Base-by-base conservation (phyloP, 208 protist genomes). In the Porcisia deanei region DNA sequence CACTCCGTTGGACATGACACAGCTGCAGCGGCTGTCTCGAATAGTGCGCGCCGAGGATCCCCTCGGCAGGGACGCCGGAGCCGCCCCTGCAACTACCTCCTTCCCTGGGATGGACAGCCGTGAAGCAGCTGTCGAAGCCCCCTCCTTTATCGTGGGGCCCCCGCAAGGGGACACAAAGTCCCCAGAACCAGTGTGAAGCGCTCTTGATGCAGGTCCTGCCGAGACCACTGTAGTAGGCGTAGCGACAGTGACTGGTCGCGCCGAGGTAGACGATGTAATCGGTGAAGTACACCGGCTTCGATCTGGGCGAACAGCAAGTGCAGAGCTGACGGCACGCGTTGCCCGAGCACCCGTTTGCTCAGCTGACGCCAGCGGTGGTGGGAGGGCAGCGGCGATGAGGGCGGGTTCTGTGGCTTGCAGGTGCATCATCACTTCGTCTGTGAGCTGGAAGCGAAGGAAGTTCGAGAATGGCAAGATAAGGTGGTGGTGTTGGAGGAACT, bases 391-490 rank as follows among this genome's bases (percentile, higher is more conserved):
- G 22, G 69, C 74, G 70, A 76, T 79, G 45, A 66, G 39, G 25
- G 80, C 59, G 18, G 73, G 30, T 52, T 84, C 64, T 2, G 64
- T 71, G 10, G 58, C 66, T 59, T 76, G 76, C 37, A 90, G 63
- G 53, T 64, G 76, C 74, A 41, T 70, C 71, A 85, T 69, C 10
- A 88, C 86, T 16, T 88, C 60, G 16, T 73, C 74, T 25, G 85
- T 85, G 16, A 80, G 75, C n/a, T 89, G 88, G 37, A 88, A 75
- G 49, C 84, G 82, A 39, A 94, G 80, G 71, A 90, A 92, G 43
- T 90, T 89, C 3, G 90, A 90, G 53, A 71, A 81, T 20, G 84
- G 82, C 43, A 85, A 71, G 79, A 94, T 75, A 71, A 88, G 87
- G 2, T 68, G 77, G 65, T 94, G 85, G 37, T 82, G 54, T 14